Conservation (phyloP, 1,284 basidiomycete genomes). For the Ceratobasidium sp. region DNA sequence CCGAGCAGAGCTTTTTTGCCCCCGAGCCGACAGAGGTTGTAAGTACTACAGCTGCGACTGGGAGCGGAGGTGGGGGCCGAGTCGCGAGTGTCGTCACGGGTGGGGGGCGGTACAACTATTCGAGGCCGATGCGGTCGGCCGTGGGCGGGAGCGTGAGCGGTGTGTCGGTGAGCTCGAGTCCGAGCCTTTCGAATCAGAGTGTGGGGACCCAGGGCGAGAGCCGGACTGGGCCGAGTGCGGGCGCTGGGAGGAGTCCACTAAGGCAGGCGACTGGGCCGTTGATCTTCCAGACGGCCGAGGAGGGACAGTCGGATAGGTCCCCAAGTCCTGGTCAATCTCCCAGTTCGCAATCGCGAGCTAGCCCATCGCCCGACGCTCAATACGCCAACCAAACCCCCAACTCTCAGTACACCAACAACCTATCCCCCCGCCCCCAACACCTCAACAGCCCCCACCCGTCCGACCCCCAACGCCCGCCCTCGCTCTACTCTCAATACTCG, state of each 20-base stretch:
- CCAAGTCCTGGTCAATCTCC: conserved; percentile 13
- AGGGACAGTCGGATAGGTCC: conserved; percentile 1
- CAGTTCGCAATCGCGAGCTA: neutral
- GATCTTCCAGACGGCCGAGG: conserved; percentile 22
- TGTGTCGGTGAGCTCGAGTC: neutral
- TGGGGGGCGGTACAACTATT: conserved; percentile 38
- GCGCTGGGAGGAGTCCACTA: conserved; percentile 24
- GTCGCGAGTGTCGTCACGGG: conserved; percentile 23
- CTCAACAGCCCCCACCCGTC: conserved; percentile 19
- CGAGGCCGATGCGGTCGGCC: conserved; percentile 30
- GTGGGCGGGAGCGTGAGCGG: conserved; percentile 35
- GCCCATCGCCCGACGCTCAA: neutral
- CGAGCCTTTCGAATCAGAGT: neutral
- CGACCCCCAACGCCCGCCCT: conserved; percentile 22
- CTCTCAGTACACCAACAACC: neutral
- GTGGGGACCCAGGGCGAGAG: neutral
- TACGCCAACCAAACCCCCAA: neutral
- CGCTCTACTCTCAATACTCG: conserved; percentile 43
- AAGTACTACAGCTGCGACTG: neutral
- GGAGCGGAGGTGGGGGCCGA: conserved; percentile 7
- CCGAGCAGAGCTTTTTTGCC: conserved; percentile 16
- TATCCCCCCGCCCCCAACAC: conserved; percentile 9
- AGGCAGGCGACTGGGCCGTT: conserved; percentile 35
- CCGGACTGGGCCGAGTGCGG: neutral
- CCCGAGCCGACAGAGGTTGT: conserved; percentile 15